A percentile compares a stretch with the other conserved stretches of the same genome.
Conservation (phyloP, 305 asterid genomes). For the Fraxinus velutina region DNA sequence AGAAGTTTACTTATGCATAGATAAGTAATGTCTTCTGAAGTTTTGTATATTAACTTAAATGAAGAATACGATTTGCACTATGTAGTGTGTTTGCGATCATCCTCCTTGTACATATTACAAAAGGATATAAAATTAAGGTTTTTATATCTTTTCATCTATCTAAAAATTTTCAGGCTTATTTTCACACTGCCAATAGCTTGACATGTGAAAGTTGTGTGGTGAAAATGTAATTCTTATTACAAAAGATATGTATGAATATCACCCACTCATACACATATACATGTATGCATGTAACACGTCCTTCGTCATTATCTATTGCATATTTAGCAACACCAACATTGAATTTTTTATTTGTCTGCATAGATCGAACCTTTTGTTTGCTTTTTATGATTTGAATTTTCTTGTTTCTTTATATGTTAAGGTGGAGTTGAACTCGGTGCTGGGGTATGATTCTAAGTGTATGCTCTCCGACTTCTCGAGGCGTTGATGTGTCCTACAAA, state of each 20-base stretch:
- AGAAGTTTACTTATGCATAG: background rate
- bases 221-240: background rate
- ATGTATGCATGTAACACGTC: background rate
- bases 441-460: slow-evolving; percentile 11
- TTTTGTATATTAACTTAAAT: background rate
- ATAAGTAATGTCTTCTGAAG: background rate
- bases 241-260: background rate
- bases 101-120: background rate
- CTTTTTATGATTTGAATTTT: background rate
- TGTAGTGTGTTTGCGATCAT: background rate
- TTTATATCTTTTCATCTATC: background rate
- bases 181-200: background rate
- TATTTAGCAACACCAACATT: background rate
- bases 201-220: background rate
- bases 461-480: slow-evolving; percentile 13
- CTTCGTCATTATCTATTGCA: background rate
- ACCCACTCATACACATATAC: background rate
- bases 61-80: background rate
- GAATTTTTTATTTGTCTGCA: background rate
- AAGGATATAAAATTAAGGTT: background rate
- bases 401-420: background rate
- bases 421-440: background rate
- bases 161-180: background rate
- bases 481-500: background rate
- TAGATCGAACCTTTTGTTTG: background rate